phyloP scores from a whole-genome alignment of 257 asterid genomes.

The Plantago elongata region DNA sequence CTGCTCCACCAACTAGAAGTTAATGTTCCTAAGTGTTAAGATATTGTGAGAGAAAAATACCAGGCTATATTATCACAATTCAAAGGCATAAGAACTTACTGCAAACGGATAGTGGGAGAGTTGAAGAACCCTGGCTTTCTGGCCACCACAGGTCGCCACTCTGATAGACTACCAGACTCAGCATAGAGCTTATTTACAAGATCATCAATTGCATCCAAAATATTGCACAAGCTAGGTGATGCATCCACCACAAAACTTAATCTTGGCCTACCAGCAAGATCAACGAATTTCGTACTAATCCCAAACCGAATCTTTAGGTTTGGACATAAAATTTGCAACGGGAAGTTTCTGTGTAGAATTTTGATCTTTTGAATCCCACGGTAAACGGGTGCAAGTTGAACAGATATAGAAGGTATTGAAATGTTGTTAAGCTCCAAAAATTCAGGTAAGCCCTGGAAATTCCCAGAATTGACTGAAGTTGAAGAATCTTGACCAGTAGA shows the following conservation, averaged over 20 bases:
- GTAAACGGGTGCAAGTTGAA: constrained; percentile 39
- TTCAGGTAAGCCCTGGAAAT: constrained; percentile 24
- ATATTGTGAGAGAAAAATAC: neutral
- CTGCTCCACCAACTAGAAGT: too few relatives aligned
- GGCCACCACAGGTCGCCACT: constrained; percentile 72
- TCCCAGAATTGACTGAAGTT: constrained; percentile 24
- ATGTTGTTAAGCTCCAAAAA: constrained; percentile 58
- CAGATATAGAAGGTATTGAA: constrained; percentile 57
- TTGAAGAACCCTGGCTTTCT: constrained; percentile 66
- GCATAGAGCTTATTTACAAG: constrained; percentile 49
- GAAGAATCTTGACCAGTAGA: constrained; percentile 35
- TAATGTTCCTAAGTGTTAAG: neutral
- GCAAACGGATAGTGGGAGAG: constrained; percentile 69
- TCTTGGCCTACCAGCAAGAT: constrained; percentile 68
- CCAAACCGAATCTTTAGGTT: constrained; percentile 79
- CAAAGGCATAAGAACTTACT: constrained; percentile 47
- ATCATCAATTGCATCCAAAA: constrained; percentile 57
- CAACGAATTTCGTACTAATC: constrained; percentile 51
- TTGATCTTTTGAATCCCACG: constrained; percentile 63
- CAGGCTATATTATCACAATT: neutral
- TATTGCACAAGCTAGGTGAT: constrained; percentile 41
- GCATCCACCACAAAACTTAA: constrained; percentile 73
- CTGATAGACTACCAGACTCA: constrained; percentile 72
- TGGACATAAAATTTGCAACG: constrained; percentile 50
- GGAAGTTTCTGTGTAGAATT: constrained; percentile 39